Evolutionary conservation across 805 yeast species (phyloP), one percentile per base, ranked within the genome.

Genomic region (Hanseniaspora vineae): DNA sequence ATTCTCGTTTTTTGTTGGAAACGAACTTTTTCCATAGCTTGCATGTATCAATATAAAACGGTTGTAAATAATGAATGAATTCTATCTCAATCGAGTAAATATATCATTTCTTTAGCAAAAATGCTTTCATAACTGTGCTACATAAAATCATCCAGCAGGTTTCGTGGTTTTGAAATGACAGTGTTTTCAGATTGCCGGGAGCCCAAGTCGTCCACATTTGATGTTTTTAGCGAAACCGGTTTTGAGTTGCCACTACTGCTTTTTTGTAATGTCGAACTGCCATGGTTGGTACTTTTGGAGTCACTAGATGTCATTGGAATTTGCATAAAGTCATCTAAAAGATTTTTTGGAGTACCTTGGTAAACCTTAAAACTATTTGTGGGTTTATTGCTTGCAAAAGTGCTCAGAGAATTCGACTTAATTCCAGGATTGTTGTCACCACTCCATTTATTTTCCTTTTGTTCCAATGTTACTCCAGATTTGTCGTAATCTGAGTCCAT

Each of bases 101-200:
- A 23, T 23, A 8, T 23, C 29, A 23, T 23, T 8, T 8, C 29
- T 23, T 23, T 4, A 4, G 29, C 29, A 23, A 8, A 23, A 23
- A 4, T 23, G 29, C 29, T 23, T 23, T 23, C 4, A 23, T 23
- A 23, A 35, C 4, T 23, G 20, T 42, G 8, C 29, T 56, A 63
- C 62, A 62, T 58, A 54, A 62, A 63, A 46, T 59, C 66, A 49
- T 63, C 67, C 14, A 63, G 49, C 29, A 63, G 43, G 52, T 55
- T 63, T 44, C 55, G 56, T 18, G 65, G 60, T 23, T 52, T 46
- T 2, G 54, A 33, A n/a, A 45, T 23, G 29, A 4, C 8, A 23
- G 6, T 23, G 29, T 4, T 23, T 23, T 23, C 29, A 23, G 4
- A 23, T 23, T 23, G 4, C 8, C 8, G 29, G 6, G 8, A 23